These are phyloP conservation scores for Sphenostylis stenocarpa DNA, from an alignment of 306 rosid species.

Conservation along the genomic window DNA sequence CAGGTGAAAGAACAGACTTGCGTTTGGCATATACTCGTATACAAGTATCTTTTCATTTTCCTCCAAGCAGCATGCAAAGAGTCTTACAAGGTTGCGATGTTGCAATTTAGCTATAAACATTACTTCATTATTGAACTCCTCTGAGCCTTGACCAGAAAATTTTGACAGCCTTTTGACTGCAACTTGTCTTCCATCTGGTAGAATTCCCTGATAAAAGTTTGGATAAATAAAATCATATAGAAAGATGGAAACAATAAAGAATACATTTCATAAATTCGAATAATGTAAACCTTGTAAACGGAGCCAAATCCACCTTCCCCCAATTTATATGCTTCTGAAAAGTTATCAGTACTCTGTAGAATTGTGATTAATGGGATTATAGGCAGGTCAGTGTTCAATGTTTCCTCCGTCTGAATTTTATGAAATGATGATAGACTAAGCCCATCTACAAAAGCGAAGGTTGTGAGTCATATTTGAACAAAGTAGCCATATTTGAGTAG, in stretches of 20 bases:
- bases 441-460: too few relatives aligned
- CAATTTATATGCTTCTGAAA: neutral
- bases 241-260: neutral
- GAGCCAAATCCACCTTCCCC: constrained; percentile 23
- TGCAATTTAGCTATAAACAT: neutral
- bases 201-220: constrained; percentile 37
- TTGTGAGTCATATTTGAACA: neutral
- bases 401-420: neutral
- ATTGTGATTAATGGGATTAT: neutral
- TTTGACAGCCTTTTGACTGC: constrained; percentile 57
- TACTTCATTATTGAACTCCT: constrained; percentile 9
- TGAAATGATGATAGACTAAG: too few relatives aligned
- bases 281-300: constrained; percentile 47
- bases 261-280: neutral
- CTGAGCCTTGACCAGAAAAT: constrained; percentile 48
- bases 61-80: constrained; percentile 1
- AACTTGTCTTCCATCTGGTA: constrained; percentile 46
- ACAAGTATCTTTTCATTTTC: neutral
- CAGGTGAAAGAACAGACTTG: constrained; percentile 10
- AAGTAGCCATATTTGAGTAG: neutral
- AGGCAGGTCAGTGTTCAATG: neutral
- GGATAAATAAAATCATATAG: neutral
- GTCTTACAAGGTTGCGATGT: constrained; percentile 5
- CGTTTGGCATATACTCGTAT: neutral
- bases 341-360: neutral